Evolutionary conservation across 768 basidiomycete species (phyloP), one percentile per base, ranked within the genome.

Genomic region (Kwoniella bestiolae): DNA sequence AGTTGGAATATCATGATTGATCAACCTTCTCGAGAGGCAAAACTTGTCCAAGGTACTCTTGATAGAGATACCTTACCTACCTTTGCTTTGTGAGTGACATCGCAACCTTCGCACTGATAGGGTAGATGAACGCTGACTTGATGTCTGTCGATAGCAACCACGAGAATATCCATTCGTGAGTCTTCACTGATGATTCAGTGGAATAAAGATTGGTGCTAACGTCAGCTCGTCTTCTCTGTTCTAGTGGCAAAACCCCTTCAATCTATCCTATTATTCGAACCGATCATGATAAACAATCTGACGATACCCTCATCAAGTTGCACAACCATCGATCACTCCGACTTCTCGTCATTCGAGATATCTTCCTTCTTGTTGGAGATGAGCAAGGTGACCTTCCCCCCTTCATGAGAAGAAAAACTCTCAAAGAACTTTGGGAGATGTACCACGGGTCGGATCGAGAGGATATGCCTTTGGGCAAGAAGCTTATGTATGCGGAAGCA

Each of bases 241-340:
- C 6, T 18, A 51, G 49, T n/a, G 25, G 25, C 25, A n/a, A 12
- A 51, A 51, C 4, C 25, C n/a, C 12, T 28, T 26, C n/a, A 29
- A 3, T 9, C 25, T 51, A 25, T 51, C 49, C 49, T 14, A 28
- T 51, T 26, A 51, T 51, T 28, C 49, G 49, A 51, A 51, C 49
- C 28, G 49, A 51, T 18, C 18, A 26, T 18, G 49, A 51, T 26
- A n/a, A 23, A 14, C 49, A 51, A 3, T 51, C n/a, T 9, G 26
- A 51, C 49, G 25, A 51, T 29, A 29, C 26, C 21, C 26, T 51
- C 4, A 29, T 51, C 28, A 26, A 51, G 6, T 28, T 23, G 7
- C 49, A 51, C 11, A 51, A 51, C 28, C n/a, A 51, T 23, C 49
- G 49, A 51, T 51, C 49, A 23, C 25, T 51, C 25, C 49, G 49